phyloP scores from a whole-genome alignment of 805 yeast genomes.

The Yarrowia deformans region DNA sequence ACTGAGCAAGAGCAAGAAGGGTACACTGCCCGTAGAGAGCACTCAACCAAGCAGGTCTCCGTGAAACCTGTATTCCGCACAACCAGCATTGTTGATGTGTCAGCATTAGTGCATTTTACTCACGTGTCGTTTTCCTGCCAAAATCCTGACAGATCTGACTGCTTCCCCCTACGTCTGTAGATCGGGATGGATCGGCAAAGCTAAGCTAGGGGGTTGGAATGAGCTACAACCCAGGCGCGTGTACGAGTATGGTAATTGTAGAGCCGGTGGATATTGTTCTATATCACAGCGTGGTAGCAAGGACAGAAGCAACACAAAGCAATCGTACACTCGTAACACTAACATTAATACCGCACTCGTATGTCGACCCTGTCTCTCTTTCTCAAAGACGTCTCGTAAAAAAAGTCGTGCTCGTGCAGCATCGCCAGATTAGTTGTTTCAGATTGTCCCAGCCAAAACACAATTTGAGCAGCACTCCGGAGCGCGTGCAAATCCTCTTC shows the following conservation, averaged over 20 bases:
- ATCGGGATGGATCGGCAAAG: constrained; percentile 38
- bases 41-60: no score
- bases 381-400: background rate
- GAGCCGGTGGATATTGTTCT: no score
- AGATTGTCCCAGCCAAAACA: constrained; percentile 14
- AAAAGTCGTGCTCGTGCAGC: background rate
- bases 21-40: no score
- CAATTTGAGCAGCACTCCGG: background rate
- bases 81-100: no score
- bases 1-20: background rate
- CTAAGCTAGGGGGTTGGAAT: constrained; percentile 28
- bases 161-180: constrained; percentile 27
- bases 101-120: background rate
- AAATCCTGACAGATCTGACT: constrained; percentile 4
- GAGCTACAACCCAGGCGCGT: constrained; percentile 31
- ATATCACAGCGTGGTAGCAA: no score
- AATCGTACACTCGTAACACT: no score
- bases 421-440: constrained; percentile 18
- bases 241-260: background rate
- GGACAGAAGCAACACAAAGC: no score
- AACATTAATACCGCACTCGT: background rate
- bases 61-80: constrained; percentile 11
- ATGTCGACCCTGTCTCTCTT: no score
- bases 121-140: background rate
- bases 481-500: background rate